These are phyloP conservation scores for Hypoxylon lienhwacheense DNA, from an alignment of 495 filamentous ascomycete genomes.

Conservation along the genomic window DNA sequence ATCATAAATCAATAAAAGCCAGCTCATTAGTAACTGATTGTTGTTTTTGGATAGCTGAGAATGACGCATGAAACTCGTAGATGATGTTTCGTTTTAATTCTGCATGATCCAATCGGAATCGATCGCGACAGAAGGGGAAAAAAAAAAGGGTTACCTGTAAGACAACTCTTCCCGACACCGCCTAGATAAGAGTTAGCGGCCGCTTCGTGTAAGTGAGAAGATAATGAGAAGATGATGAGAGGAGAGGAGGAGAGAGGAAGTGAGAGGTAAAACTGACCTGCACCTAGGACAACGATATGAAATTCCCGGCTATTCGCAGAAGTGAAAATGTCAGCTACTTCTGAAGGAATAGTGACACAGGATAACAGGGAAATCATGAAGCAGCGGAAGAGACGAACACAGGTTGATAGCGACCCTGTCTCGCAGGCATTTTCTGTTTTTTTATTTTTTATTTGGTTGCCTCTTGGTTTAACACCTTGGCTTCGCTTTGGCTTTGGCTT, in stretches of 20 bases:
- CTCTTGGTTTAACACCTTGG: too few relatives aligned
- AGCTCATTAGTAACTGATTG: constrained; percentile 26
- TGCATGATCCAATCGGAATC: constrained; percentile 25
- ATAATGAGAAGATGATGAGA: constrained; percentile 12
- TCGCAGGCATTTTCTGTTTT: constrained; percentile 32
- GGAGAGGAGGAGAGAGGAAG: background rate
- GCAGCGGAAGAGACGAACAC: constrained; percentile 24
- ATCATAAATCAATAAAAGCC: constrained; percentile 37
- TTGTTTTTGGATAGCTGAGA: constrained; percentile 4
- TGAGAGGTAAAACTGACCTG: constrained; percentile 58
- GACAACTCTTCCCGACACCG: constrained; percentile 96
- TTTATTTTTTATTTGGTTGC: too few relatives aligned
- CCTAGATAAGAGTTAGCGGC: constrained; percentile 56
- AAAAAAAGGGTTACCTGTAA: constrained; percentile 71
- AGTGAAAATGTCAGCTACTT: constrained; percentile 21
- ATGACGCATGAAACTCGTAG: constrained; percentile 13
- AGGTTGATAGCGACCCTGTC: constrained; percentile 30
- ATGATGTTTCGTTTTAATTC: constrained; percentile 25
- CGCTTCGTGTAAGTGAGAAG: constrained; percentile 28
- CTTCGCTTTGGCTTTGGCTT: background rate
- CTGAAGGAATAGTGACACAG: constrained; percentile 1
- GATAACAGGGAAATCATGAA: background rate
- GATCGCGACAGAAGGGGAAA: constrained; percentile 2
- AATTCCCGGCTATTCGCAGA: constrained; percentile 69
- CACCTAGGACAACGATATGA: constrained; percentile 87